Evolutionary conservation across 208 protist genomes (phyloP).

Genomic region (Leptomonas pyrrhocoris): DNA sequence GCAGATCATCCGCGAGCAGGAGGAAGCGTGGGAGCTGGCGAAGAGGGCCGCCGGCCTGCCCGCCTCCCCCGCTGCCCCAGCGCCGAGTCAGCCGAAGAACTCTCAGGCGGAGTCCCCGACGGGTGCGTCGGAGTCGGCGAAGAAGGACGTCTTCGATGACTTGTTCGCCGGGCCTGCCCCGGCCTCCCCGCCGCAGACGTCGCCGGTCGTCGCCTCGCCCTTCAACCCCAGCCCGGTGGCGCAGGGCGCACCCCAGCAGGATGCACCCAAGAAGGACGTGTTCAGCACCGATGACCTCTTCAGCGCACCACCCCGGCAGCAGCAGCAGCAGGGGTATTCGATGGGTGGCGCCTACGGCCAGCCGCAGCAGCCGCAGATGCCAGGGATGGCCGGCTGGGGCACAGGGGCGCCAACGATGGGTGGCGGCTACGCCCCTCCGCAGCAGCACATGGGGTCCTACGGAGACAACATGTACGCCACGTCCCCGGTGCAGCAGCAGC

Average conservation of each 20-base stretch:
- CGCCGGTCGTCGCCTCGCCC: conserved; percentile 3
- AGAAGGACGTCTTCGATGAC: conserved; percentile 76
- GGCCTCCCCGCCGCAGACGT: conserved; percentile 15
- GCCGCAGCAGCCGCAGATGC: conserved; percentile 19
- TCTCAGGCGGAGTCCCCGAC: not conserved
- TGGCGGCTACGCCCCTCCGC: conserved; percentile 16
- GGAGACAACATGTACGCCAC: too few relatives aligned
- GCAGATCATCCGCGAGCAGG: conserved; percentile 74
- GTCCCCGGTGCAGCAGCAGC: too few relatives aligned
- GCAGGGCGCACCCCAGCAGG: conserved; percentile 11
- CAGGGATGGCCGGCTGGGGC: conserved; percentile 25
- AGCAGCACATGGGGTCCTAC: conserved; percentile 20
- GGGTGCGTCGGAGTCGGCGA: conserved; percentile 9
- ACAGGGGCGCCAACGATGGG: conserved; percentile 16
- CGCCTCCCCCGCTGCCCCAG: not conserved
- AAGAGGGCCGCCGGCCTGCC: conserved; percentile 33
- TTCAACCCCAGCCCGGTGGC: conserved; percentile 24
- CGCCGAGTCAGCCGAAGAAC: conserved; percentile 8
- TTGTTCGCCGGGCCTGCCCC: conserved; percentile 60
- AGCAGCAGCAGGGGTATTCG: conserved; percentile 18
- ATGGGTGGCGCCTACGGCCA: conserved; percentile 19
- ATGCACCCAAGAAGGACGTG: conserved; percentile 34
- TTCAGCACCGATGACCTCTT: conserved; percentile 68
- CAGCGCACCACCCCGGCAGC: conserved; percentile 26
- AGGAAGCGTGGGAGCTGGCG: conserved; percentile 62